Evolutionary conservation across 75 land plant genomes (phyloP).

Genomic region (Pinus albicaulis): DNA sequence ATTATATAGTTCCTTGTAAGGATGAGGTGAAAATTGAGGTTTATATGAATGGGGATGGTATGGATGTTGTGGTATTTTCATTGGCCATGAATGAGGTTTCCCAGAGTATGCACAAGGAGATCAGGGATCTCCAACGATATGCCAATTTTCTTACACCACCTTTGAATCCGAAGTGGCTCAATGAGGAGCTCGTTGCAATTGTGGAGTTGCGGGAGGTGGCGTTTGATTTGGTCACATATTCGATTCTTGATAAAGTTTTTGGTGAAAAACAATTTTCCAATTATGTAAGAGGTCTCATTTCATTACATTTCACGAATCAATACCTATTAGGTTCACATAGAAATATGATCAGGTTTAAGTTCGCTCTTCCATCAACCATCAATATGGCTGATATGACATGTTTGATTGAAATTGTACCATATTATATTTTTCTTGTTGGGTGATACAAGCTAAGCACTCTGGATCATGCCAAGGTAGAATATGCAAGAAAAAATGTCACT

Average conservation of each 20-base stretch:
- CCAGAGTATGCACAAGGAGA: constrained; percentile 80
- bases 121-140: constrained; percentile 59
- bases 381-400: constrained; percentile 80
- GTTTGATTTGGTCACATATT: constrained; percentile 68
- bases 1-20: constrained; percentile 50
- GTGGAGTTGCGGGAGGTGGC: constrained; percentile 82
- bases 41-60: constrained; percentile 84
- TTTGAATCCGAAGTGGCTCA: constrained; percentile 57
- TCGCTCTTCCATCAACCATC: constrained; percentile 61
- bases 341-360: constrained; percentile 78
- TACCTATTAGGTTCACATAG: constrained; percentile 44
- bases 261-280: constrained; percentile 80
- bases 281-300: constrained; percentile 66
- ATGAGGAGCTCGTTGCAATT: constrained; percentile 64
- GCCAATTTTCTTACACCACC: constrained; percentile 36
- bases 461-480: constrained; percentile 71
- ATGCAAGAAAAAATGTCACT: constrained; percentile 65
- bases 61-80: constrained; percentile 79
- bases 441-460: constrained; percentile 79
- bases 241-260: constrained; percentile 87
- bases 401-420: constrained; percentile 78
- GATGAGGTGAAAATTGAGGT: constrained; percentile 82
- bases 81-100: constrained; percentile 67
- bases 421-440: constrained; percentile 85
- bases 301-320: constrained; percentile 84